A percentile compares a stretch with the other conserved stretches of the same genome.
These are phyloP conservation scores for Kwoniella botswanensis DNA, from an alignment of 768 basidiomycete genomes.

Conservation along the genomic window DNA sequence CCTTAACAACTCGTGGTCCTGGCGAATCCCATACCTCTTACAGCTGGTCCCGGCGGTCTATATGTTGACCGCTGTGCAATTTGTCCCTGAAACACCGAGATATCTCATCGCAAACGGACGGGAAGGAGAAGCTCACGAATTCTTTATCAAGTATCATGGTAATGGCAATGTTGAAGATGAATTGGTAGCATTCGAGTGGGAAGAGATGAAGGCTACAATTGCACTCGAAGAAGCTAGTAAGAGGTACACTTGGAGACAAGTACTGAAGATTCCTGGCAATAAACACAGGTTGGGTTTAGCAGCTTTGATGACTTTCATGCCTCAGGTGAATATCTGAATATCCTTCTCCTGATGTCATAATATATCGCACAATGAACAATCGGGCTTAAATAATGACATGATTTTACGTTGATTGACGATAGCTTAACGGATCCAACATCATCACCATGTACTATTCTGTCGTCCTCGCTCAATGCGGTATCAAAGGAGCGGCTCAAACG, in stretches of 20 bases:
- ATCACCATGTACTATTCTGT: slow-evolving; percentile 17
- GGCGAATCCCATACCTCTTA: slow-evolving; percentile 23
- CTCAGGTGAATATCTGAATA: not conserved
- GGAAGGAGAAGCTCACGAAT: slow-evolving; percentile 68
- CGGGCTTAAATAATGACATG: too few species aligned
- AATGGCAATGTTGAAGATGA: slow-evolving; percentile 69
- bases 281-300: slow-evolving; percentile 66
- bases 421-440: slow-evolving; percentile 8
- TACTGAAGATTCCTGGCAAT: slow-evolving; percentile 71
- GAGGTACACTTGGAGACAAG: slow-evolving; percentile 63
- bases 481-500: not conserved
- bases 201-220: slow-evolving; percentile 68
- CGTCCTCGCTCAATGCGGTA: slow-evolving; percentile 7
- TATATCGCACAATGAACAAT: too few species aligned
- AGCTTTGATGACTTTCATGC: slow-evolving; percentile 7
- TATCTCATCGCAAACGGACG: slow-evolving; percentile 45
- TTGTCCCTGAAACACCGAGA: slow-evolving; percentile 18
- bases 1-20: slow-evolving; percentile 19
- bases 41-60: slow-evolving; percentile 20
- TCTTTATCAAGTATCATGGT: slow-evolving; percentile 80
- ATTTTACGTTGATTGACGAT: not conserved
- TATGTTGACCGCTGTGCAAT: slow-evolving; percentile 8
- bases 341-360: not conserved
- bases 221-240: slow-evolving; percentile 67
- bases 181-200: slow-evolving; percentile 59